Evolutionary conservation across 1,139 yeast species (phyloP), one percentile per base, ranked within the genome.

Genomic region (Yamadazyma buinensis): DNA sequence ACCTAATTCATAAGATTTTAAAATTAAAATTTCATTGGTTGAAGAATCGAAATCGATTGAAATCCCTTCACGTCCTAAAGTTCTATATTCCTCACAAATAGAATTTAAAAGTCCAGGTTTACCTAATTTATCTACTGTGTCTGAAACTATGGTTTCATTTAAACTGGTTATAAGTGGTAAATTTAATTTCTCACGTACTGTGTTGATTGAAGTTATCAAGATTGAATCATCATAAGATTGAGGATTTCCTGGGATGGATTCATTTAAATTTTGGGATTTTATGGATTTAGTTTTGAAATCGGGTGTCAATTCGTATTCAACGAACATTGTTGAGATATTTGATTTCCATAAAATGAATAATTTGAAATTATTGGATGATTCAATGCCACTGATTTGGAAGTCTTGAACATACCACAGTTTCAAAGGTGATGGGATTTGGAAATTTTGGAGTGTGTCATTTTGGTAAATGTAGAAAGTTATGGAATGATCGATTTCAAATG

Each of bases 1-100:
- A 2, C 65, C 64, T 21, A 63, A 34, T 0, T 70, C 70, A 45
- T 66, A 63, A 1, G 60, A 57, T 41, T 65, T 64, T 13, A 60
- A 45, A 1, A 55, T 30, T 5, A 52, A 33, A 4, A 42, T 32
- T 7, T 39, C 34, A 5, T 46, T 31, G 10, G 35, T 42, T 12
- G 7, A 10, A 22, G 3, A 12, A 7, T 36, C 31, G 5, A 40
- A 18, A 11, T 41, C 37, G 11, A 56, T 36, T 2, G 52, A 34
- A 25, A 61, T 43, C 4, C 80, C 69, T 49, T 84, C 92, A 39
- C 71, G 70, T 26, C 77, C 66, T 33, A 70, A 68, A 35, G 72
- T 78, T 40, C 70, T 72, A 37, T 84, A 67, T 48, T 86, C 95
- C 38, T 74, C 78, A 51, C 90, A 81, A 23, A 83, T 59, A 3